Evolutionary conservation across 305 asterid species (phyloP).

Genomic region (Fraxinus nigra): DNA sequence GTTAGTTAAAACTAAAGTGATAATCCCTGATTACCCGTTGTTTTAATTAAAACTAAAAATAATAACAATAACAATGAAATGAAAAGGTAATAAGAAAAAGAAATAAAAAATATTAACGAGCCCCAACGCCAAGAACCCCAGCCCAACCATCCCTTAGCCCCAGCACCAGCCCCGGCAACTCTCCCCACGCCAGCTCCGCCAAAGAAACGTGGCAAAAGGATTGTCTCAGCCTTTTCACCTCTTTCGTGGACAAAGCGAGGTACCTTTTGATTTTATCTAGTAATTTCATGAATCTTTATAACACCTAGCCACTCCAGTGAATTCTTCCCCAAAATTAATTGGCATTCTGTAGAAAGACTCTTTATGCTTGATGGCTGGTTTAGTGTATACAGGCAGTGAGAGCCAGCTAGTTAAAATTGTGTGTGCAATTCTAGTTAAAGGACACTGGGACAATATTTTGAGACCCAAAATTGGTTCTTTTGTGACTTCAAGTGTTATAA

Average conservation of each 20-base stretch:
- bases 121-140: background rate
- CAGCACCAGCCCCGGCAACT: background rate
- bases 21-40: no score
- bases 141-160: background rate
- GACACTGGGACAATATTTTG: slow-evolving; percentile 63
- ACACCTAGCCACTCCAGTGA: background rate
- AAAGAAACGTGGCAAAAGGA: background rate
- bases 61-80: no score
- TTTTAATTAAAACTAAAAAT: no score
- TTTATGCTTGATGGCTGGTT: slow-evolving; percentile 41
- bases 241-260: background rate
- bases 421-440: slow-evolving; percentile 61
- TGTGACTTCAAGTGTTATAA: slow-evolving; percentile 54
- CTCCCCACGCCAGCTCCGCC: background rate
- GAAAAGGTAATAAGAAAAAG: no score
- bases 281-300: background rate
- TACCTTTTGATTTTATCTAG: background rate
- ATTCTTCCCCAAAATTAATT: background rate
- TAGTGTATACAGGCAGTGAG: slow-evolving; percentile 35
- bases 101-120: no score
- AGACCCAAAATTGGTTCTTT: slow-evolving; percentile 61
- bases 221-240: background rate
- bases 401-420: slow-evolving; percentile 43
- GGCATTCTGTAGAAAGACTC: background rate
- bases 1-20: no score